These are phyloP conservation scores for Arthrobotrys megalospora DNA, from an alignment of 2,329 filamentous ascomycete genomes.

Conservation along the genomic window DNA sequence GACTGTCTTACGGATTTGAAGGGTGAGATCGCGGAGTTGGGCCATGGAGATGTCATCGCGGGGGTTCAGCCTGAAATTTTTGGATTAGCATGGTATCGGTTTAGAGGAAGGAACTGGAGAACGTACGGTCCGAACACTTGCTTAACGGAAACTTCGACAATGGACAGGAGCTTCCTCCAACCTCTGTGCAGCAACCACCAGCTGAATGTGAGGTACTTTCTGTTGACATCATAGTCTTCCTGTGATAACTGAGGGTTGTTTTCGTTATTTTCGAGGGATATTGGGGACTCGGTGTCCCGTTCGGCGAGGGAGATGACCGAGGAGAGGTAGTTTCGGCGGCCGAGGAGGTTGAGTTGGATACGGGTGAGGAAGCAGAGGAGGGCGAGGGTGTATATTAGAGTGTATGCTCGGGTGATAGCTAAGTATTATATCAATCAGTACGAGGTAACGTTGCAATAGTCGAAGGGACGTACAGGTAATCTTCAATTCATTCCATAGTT, in stretches of 20 bases:
- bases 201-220: slow-evolving; percentile 93
- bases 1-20: slow-evolving; percentile 86
- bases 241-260: slow-evolving; percentile 79
- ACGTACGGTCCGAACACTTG: slow-evolving; percentile 82
- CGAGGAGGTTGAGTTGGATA: slow-evolving; percentile 96
- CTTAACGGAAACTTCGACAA: slow-evolving; percentile 86
- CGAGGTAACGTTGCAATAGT: slow-evolving; percentile 16
- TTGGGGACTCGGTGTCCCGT: slow-evolving; percentile 76
- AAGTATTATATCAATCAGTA: background rate
- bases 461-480: slow-evolving; percentile 80
- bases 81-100: slow-evolving; percentile 6
- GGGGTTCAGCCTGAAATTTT: slow-evolving; percentile 75
- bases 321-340: slow-evolving; percentile 93
- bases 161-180: slow-evolving; percentile 84
- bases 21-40: slow-evolving; percentile 82
- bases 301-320: slow-evolving; percentile 89
- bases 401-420: slow-evolving; percentile 93
- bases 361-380: slow-evolving; percentile 92
- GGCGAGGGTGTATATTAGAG: slow-evolving; percentile 89
- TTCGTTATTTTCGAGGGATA: slow-evolving; percentile 91
- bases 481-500: slow-evolving; percentile 97
- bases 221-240: slow-evolving; percentile 95
- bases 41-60: slow-evolving; percentile 88
- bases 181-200: slow-evolving; percentile 97
- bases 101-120: background rate